Evolutionary conservation across 2,329 filamentous ascomycete genomes (phyloP), one percentile per base, ranked within the genome.

Genomic region (Aspergillus fischeri): DNA sequence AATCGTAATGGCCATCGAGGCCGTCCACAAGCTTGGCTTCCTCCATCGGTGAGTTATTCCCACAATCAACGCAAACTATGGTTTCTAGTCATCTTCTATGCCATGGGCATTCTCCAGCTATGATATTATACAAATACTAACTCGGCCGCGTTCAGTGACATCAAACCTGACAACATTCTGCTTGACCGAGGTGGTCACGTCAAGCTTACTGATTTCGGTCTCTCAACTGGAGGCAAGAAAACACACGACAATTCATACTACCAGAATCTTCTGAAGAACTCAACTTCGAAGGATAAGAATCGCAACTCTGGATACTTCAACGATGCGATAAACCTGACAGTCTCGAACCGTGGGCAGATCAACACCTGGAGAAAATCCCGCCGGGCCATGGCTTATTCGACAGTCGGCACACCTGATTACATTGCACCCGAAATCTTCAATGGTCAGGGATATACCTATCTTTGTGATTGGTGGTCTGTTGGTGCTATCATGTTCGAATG

Each of bases 401-500:
- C 94, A 3, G 94, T 99, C 62, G 94, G 94, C 63, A 99, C 94
- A 1, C 94, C 94, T 9, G 94, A 99, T 75, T 99, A 99, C 74
- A 99, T 99, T 71, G 94, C 94, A 1, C 94, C 94, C 2, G 94
- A 99, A 74, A 97, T 99, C 67, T 97, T 99, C 76, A 95, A 91
- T 49, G 92, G 93, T 20, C 90, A 96, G 69, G 94, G 94, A 51
- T 99, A 99, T 79, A 91, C 91, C 57, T 96, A 93, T 70, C 89
- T 95, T 72, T 99, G 94, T 74, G 94, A 99, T 80, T 99, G 94
- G 94, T 99, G 94, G 94, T 96, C 91, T 24, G 84, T 99, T 51
- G 94, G 94, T 53, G 97, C 94, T 48, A 99, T 99, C 78, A 97
- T 99, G 94, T 99, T 97, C 69, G 94, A 99, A 77, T 99, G 94